Evolutionary conservation across 2,329 filamentous ascomycete species (phyloP).

Genomic region (Ceratocystis ficicola): DNA sequence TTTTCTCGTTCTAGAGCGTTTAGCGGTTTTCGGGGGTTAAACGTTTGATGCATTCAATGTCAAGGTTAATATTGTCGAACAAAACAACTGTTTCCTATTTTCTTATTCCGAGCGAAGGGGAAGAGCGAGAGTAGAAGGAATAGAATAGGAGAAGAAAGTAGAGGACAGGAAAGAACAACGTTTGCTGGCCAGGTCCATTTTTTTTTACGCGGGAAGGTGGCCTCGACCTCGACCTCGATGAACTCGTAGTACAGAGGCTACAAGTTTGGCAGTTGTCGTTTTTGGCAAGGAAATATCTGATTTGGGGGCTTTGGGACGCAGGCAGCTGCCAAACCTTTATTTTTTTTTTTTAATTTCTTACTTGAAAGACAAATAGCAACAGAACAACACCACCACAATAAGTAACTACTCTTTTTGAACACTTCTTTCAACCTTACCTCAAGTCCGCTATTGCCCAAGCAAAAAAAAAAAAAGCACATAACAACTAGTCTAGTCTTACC

Average conservation of each 20-base stretch:
- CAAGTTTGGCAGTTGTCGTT: too few species aligned
- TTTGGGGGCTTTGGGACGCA: not conserved
- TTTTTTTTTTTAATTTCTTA: not conserved
- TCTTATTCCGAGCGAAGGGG: not conserved
- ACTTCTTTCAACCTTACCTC: not conserved
- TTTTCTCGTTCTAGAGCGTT: conserved; percentile 3
- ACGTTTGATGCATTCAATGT: not conserved
- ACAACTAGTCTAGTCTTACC: not conserved
- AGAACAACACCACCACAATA: not conserved
- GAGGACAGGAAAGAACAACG: not conserved
- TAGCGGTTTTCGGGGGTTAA: not conserved
- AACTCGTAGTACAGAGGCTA: too few species aligned
- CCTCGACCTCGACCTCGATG: not conserved
- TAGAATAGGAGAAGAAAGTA: not conserved
- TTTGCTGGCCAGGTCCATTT: not conserved
- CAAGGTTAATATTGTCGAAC: not conserved
- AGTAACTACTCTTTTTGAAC: not conserved
- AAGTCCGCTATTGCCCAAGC: not conserved
- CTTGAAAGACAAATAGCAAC: too few species aligned
- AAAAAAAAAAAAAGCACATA: not conserved
- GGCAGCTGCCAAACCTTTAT: conserved; percentile 5
- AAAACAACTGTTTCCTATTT: not conserved
- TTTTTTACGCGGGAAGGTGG: not conserved
- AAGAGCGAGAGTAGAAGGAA: not conserved
- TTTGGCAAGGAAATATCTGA: too few species aligned